Conservation (phyloP, 2,329 filamentous ascomycete species). For the Colletotrichum shisoi region DNA sequence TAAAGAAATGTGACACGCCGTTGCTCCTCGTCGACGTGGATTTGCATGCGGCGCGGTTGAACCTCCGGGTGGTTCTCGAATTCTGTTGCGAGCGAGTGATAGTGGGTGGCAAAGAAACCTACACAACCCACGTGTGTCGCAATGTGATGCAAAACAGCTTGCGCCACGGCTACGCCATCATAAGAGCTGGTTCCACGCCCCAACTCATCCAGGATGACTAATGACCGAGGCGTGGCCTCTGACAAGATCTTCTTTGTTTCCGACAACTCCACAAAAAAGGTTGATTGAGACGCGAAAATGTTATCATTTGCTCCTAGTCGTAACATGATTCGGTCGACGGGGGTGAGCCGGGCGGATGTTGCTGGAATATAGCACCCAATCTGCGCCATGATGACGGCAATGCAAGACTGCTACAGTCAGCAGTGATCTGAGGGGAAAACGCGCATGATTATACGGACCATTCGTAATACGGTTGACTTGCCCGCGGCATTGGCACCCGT, state of each 20-base stretch:
- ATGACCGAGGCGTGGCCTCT: constrained; percentile 89
- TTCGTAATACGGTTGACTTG: constrained; percentile 94
- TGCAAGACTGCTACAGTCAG: constrained; percentile 72
- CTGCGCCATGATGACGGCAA: constrained; percentile 96
- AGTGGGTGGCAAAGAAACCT: constrained; percentile 97
- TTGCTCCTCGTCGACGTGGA: constrained; percentile 85
- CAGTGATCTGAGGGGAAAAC: constrained; percentile 21
- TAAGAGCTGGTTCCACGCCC: constrained; percentile 95
- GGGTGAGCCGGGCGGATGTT: constrained; percentile 80
- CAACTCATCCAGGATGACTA: constrained; percentile 96
- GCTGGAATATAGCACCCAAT: constrained; percentile 93
- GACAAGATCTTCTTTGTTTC: constrained; percentile 98
- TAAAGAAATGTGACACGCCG: constrained; percentile 96
- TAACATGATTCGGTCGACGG: constrained; percentile 97
- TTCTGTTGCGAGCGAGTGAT: constrained; percentile 90
- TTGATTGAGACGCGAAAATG: constrained; percentile 96
- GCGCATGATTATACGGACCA: constrained; percentile 66
- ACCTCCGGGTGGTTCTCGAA: constrained; percentile 92
- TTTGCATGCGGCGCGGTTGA: constrained; percentile 86
- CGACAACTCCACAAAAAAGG: constrained; percentile 96
- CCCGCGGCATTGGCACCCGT: constrained; percentile 97
- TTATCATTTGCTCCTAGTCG: constrained; percentile 97
- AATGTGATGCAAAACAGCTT: constrained; percentile 95
- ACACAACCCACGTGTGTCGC: constrained; percentile 91
- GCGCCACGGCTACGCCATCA: constrained; percentile 94